These are phyloP conservation scores for Entomortierella beljakovae DNA, from an alignment of 192 early-diverging fungal genomes.

Conservation along the genomic window DNA sequence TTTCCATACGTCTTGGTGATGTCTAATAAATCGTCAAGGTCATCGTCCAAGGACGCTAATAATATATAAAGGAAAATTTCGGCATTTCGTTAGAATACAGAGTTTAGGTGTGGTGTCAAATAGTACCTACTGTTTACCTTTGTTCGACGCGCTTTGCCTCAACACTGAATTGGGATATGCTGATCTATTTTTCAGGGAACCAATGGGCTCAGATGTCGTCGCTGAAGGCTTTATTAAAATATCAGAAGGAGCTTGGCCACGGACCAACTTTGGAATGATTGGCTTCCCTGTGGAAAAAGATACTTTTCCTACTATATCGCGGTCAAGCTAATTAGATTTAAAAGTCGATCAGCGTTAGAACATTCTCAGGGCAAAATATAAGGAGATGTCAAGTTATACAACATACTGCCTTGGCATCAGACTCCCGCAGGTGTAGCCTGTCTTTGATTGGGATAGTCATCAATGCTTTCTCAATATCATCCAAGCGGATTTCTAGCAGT, in stretches of 20 bases:
- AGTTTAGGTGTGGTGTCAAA: too few relatives aligned
- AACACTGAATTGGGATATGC: too few relatives aligned
- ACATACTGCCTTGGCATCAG: conserved; percentile 35
- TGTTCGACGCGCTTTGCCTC: too few relatives aligned
- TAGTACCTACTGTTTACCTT: too few relatives aligned
- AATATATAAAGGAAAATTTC: background rate
- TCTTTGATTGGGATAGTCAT: conserved; percentile 44
- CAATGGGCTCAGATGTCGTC: background rate
- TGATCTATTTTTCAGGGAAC: background rate
- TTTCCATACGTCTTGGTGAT: conserved; percentile 40
- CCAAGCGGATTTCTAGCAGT: conserved; percentile 30
- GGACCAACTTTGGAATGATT: conserved; percentile 42
- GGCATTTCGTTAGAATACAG: background rate
- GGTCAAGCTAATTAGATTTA: conserved; percentile 19
- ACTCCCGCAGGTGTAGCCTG: conserved; percentile 30
- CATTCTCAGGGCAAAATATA: background rate
- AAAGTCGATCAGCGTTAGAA: background rate
- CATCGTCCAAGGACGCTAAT: conserved; percentile 24
- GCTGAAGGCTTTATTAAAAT: conserved; percentile 37
- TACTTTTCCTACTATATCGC: conserved; percentile 47
- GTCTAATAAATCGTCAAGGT: conserved; percentile 46
- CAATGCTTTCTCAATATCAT: conserved; percentile 33
- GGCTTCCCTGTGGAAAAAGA: conserved; percentile 46
- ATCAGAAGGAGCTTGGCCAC: conserved; percentile 37
- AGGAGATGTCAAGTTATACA: background rate